Evolutionary conservation across 2,329 filamentous ascomycete species (phyloP), one percentile per base, ranked within the genome.

Genomic region (Ophiostoma quercus): DNA sequence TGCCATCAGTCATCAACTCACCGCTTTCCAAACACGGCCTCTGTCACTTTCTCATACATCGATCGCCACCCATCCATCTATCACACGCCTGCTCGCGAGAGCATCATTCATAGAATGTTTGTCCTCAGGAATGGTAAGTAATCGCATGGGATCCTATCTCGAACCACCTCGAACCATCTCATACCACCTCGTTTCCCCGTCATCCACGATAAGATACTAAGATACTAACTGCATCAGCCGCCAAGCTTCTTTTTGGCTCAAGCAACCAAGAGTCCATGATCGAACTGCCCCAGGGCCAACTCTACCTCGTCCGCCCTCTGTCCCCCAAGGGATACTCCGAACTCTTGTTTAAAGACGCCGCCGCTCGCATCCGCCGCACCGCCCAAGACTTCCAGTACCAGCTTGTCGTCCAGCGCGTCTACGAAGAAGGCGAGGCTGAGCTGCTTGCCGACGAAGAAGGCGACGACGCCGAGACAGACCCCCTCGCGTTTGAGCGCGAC

Each of bases 251-350:
- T 78, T 98, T 98, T 79, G 93, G 96, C 77, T 87, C 85, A 72
- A 87, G 87, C 76, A 92, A 88, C 78, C 94, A 97, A 79, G 94
- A 98, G 82, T 91, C 92, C 66, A 88, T 99, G 77, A 92, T 97
- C 80, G 94, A 98, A 78, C 89, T 99, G 62, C 89, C 94, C 19
- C 93, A 98, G 80, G 95, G 95, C 77, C 94, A 98, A 80, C 92
- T 99, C 63, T 99, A 97, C 80, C 90, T 99, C 74, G 95, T 99
- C 75, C 92, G 95, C 76, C 95, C 95, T 12, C 87, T 92, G 67
- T 98, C 94, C 8, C 93, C 94, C 70, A 99, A 99, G 80, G 95
- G 95, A 74, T 98, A 97, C 79, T 97, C 94, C 1, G 95, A 99
- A 80, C 92, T 98, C 78, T 96, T 99, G 80, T 99, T 97, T 85